These are phyloP conservation scores for Termitomyces sp. DNA, from an alignment of 768 basidiomycete species.

Conservation along the genomic window DNA sequence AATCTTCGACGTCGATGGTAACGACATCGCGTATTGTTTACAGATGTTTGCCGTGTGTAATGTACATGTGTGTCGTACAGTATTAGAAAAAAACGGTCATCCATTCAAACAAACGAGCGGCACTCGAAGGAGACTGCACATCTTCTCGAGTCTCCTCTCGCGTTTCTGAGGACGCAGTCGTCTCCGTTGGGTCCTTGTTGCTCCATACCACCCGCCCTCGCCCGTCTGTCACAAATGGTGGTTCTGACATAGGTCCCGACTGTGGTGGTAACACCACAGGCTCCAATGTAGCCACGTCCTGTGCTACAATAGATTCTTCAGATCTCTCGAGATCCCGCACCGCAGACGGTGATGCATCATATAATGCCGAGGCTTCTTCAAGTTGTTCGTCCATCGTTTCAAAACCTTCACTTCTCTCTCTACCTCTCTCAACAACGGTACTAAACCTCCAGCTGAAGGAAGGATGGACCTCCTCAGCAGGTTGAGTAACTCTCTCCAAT, in stretches of 20 bases:
- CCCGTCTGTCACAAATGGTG: conserved; percentile 61
- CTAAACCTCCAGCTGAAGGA: conserved; percentile 7
- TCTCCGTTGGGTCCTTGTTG: conserved; percentile 12
- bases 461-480: not conserved
- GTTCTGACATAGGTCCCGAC: conserved; percentile 20
- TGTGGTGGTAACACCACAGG: not conserved
- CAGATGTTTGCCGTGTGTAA: conserved; percentile 2
- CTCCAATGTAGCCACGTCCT: not conserved
- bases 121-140: conserved; percentile 1
- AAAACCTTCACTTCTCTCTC: not conserved
- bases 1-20: conserved; percentile 70
- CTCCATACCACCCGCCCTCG: conserved; percentile 56
- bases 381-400: not conserved
- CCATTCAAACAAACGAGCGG: conserved; percentile 21
- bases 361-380: not conserved
- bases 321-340: not conserved
- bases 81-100: conserved; percentile 17
- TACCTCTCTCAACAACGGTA: conserved; percentile 10
- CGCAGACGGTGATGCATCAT: not conserved
- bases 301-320: not conserved
- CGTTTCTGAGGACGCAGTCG: conserved; percentile 1
- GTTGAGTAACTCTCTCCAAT: not conserved
- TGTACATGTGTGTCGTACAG: not conserved
- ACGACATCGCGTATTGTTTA: conserved; percentile 46
- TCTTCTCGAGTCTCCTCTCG: conserved; percentile 11